phyloP scores from a whole-genome alignment of 306 rosid species.

The Acmispon strigosus region DNA sequence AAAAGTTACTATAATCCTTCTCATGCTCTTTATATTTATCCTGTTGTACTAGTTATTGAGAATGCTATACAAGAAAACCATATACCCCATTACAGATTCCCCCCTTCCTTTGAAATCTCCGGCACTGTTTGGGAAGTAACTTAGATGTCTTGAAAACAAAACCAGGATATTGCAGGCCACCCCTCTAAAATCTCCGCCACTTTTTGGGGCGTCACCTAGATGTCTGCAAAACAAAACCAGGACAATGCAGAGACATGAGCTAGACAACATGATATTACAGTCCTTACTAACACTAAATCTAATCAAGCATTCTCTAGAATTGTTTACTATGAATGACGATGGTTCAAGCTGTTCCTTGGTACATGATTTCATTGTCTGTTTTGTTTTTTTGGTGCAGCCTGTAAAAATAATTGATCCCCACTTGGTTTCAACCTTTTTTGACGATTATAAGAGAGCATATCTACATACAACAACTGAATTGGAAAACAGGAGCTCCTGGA shows the following conservation, averaged over 20 bases:
- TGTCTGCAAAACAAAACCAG: constrained; percentile 4
- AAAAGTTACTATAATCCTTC: no score
- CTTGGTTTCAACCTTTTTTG: constrained; percentile 82
- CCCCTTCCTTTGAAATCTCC: no score
- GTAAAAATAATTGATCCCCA: constrained; percentile 88
- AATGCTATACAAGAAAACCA: no score
- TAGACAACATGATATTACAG: constrained; percentile 2
- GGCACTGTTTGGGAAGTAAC: no score
- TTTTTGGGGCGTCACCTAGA: neutral
- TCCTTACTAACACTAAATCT: neutral
- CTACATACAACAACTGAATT: constrained; percentile 70
- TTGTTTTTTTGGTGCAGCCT: constrained; percentile 65
- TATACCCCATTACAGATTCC: no score
- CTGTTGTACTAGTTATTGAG: no score
- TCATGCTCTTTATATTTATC: no score
- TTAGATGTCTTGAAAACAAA: no score
- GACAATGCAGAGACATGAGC: neutral
- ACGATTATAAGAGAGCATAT: constrained; percentile 68
- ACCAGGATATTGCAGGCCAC: no score
- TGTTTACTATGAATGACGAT: constrained; percentile 6
- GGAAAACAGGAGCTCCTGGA: constrained; percentile 66
- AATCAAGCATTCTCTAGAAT: constrained; percentile 10
- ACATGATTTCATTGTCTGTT: constrained; percentile 15
- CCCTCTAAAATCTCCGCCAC: no score
- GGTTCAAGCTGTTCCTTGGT: constrained; percentile 13